Evolutionary conservation across 106 monocot species (phyloP), one percentile per base, ranked within the genome.

Genomic region (Vanilla planifolia): DNA sequence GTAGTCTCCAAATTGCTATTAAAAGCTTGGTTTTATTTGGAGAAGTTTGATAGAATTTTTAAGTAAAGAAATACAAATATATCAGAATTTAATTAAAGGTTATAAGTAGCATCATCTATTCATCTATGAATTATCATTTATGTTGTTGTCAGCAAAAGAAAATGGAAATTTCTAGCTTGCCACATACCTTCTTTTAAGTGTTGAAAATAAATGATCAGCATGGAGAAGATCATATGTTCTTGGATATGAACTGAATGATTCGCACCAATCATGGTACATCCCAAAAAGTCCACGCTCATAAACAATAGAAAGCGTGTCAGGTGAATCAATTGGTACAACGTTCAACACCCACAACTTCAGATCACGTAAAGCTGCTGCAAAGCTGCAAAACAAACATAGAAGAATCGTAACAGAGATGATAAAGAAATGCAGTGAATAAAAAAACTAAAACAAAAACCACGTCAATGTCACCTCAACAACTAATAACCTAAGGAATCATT

Each of bases 291-390:
- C 72, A 35, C 64, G 64, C 45, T 72, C 72, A 47, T 63, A 72
- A 9, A 72, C 64, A 64, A 72, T 58, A 33, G 72, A 55, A 64
- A 72, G 72, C 7, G 72, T 72, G 26, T 72, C 72, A 46, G 66
- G 73, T 20, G 77, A 73, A 67, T 82, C 82, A 42, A 82, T 62
- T 32, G 77, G 48, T 6, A 82, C 74, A 6, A 82, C 64, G 67
- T 82, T 82, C 77, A 82, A 73, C 19, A 82, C 82, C 82, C 82
- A 82, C n/a, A 82, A 23, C 41, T 62, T 70, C 46, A 73, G 26
- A 63, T 82, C 77, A 42, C 62, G 51, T 61, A 82, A 34, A 15
- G 82, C 82, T 26, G 82, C 73, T 26, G 82, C 82, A 74, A 82
- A 82, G 22, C 82, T 82, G 66, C 3, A 23, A 14, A 67, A 40